Conservation (phyloP, 2,329 filamentous ascomycete species). For the Fusarium praegraminearum region DNA sequence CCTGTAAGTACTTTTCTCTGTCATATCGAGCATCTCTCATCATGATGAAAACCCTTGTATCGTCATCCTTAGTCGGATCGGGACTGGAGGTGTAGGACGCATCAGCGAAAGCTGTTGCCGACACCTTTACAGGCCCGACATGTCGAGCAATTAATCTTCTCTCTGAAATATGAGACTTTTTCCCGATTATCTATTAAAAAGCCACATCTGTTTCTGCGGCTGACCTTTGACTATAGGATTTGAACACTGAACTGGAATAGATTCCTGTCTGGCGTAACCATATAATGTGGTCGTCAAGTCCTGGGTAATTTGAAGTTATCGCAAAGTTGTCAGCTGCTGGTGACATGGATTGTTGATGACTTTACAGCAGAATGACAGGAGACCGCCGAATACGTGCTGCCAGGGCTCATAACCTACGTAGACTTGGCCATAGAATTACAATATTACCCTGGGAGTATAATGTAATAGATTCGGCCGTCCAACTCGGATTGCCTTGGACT, state of each 20-base stretch:
- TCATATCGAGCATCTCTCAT: conserved; percentile 18
- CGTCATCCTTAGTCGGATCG: conserved; percentile 96
- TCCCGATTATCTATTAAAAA: neutral
- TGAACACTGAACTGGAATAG: neutral
- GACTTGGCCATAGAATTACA: neutral
- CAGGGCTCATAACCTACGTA: neutral
- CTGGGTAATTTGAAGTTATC: neutral
- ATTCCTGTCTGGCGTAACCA: neutral
- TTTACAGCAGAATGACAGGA: neutral
- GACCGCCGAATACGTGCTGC: neutral
- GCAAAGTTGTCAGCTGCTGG: neutral
- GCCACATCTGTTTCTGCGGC: conserved; percentile 13
- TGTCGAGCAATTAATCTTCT: conserved; percentile 69
- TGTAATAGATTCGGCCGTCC: neutral
- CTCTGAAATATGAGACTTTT: conserved; percentile 57
- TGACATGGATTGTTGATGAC: neutral
- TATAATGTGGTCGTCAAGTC: neutral
- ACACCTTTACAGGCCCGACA: conserved; percentile 51
- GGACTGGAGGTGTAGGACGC: conserved; percentile 51
- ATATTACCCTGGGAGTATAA: neutral
- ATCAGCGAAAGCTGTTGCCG: conserved; percentile 49
- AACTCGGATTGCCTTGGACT: neutral
- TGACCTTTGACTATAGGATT: conserved; percentile 31
- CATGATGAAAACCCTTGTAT: conserved; percentile 88
- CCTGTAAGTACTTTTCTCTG: conserved; percentile 27